These are phyloP conservation scores for Citrus glauca DNA, from an alignment of 345 rosid genomes.

Conservation along the genomic window DNA sequence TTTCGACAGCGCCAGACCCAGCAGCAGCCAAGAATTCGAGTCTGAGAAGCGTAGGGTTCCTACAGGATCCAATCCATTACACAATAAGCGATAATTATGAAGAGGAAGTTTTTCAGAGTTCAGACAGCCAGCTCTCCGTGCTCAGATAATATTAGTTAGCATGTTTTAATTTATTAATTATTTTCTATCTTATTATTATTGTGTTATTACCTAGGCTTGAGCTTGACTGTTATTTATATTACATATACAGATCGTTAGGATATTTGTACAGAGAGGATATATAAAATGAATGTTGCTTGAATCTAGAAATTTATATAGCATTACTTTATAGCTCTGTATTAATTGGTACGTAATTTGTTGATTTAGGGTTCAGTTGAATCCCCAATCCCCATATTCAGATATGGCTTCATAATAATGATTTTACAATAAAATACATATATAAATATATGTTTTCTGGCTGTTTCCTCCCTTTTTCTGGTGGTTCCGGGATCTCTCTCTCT, in stretches of 20 bases:
- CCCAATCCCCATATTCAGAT: background rate
- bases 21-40: background rate
- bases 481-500: background rate
- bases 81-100: constrained; percentile 11
- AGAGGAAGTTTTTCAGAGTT: background rate
- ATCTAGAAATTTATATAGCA: background rate
- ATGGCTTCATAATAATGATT: background rate
- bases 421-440: background rate
- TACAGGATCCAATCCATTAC: constrained; percentile 25
- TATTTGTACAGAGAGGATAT: constrained; percentile 8
- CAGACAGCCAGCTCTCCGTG: background rate
- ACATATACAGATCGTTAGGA: background rate
- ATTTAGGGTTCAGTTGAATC: background rate
- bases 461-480: too few species aligned
- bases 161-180: background rate
- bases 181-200: background rate
- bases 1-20: background rate
- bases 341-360: background rate
- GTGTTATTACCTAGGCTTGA: background rate
- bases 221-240: background rate
- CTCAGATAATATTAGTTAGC: background rate
- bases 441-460: too few species aligned
- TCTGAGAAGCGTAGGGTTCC: constrained; percentile 21
- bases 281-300: background rate
- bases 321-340: background rate